A percentile compares a stretch with the other conserved stretches of the same genome.
Conservation (phyloP, 78 protist genomes). For the Dictyostelium firmibasis region DNA sequence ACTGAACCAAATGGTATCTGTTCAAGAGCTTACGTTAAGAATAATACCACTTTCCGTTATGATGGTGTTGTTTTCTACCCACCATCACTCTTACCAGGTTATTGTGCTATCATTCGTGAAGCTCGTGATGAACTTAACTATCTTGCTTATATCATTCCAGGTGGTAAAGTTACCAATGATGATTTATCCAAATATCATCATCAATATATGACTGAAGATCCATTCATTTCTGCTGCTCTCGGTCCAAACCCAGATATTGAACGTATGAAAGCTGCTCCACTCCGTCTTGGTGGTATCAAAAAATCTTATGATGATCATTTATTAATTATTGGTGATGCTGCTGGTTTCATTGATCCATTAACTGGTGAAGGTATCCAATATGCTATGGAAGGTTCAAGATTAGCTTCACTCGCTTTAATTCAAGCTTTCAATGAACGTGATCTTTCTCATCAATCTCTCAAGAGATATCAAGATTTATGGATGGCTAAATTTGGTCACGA, state of each 20-base stretch:
- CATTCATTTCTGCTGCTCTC: conserved; percentile 68
- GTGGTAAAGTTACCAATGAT: conserved; percentile 71
- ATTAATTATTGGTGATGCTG: conserved; percentile 84
- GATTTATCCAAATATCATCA: conserved; percentile 64
- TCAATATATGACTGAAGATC: conserved; percentile 74
- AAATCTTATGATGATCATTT: conserved; percentile 74
- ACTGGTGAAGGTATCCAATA: conserved; percentile 86
- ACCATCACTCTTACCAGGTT: conserved; percentile 79
- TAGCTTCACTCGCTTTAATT: conserved; percentile 54
- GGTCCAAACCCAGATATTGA: conserved; percentile 82
- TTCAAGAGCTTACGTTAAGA: conserved; percentile 84
- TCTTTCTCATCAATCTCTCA: conserved; percentile 55
- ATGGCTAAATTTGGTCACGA: conserved; percentile 80
- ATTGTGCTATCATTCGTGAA: conserved; percentile 78
- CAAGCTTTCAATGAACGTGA: conserved; percentile 72
- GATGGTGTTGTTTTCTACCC: conserved; percentile 87
- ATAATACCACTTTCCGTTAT: conserved; percentile 69
- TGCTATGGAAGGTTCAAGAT: conserved; percentile 79
- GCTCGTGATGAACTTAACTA: conserved; percentile 83
- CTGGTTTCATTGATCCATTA: conserved; percentile 84
- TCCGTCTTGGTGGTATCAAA: conserved; percentile 82
- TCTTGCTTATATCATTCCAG: conserved; percentile 81
- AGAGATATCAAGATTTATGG: conserved; percentile 79
- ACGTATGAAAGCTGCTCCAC: conserved; percentile 80
- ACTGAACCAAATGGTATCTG: conserved; percentile 83